These are phyloP conservation scores for Pichia sp. DNA, from an alignment of 1,139 yeast species.

Conservation along the genomic window DNA sequence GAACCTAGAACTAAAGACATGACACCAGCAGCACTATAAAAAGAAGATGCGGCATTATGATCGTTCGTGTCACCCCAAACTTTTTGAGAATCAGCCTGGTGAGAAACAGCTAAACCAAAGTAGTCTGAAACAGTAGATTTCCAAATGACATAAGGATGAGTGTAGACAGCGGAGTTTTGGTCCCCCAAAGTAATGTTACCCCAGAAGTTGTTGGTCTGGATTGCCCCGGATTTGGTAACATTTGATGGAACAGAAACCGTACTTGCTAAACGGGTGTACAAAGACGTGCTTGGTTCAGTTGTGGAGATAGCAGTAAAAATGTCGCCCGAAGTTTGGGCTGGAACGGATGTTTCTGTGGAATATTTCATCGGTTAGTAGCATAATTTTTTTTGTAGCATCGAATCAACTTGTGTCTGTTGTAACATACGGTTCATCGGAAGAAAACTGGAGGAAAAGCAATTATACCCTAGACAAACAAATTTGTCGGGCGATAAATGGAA, in stretches of 20 bases:
- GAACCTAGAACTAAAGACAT: constrained; percentile 58
- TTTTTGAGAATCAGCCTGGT: constrained; percentile 50
- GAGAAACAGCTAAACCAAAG: constrained; percentile 61
- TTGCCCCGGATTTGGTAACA: constrained; percentile 46
- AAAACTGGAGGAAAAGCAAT: not conserved
- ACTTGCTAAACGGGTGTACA: constrained; percentile 42
- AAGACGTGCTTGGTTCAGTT: constrained; percentile 42
- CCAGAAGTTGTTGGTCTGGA: constrained; percentile 79
- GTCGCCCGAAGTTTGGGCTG: constrained; percentile 26
- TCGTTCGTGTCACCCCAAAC: constrained; percentile 53
- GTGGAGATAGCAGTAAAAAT: constrained; percentile 37
- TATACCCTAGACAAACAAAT: constrained; percentile 1
- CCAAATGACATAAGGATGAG: constrained; percentile 78
- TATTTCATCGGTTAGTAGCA: not conserved
- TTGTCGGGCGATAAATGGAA: not conserved
- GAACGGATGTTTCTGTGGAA: constrained; percentile 2
- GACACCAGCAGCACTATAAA: constrained; percentile 34
- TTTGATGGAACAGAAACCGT: constrained; percentile 41
- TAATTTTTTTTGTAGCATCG: not conserved
- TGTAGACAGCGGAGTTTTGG: constrained; percentile 60
- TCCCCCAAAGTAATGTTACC: constrained; percentile 65
- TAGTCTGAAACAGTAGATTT: constrained; percentile 40
- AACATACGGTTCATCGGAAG: not conserved
- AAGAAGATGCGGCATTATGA: constrained; percentile 31
- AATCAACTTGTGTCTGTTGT: not conserved